Percentiles rank a stretch among this genome's conserved stretches.
phyloP scores from a whole-genome alignment of 2,329 filamentous ascomycete genomes.

The Alternaria arborescens region DNA sequence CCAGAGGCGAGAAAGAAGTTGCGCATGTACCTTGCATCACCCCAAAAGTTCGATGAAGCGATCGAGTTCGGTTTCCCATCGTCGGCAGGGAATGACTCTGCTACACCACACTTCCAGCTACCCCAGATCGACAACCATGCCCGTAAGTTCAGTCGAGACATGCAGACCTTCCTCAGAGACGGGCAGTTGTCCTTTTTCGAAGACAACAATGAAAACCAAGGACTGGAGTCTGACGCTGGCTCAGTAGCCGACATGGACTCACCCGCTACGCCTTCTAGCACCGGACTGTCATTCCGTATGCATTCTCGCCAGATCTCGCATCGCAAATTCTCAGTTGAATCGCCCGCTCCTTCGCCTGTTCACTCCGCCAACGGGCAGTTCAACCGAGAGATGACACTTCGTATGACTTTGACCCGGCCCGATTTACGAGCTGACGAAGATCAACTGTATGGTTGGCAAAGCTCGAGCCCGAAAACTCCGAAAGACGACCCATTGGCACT shows the following conservation, averaged over 20 bases:
- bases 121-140: constrained; percentile 50
- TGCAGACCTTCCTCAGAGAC: constrained; percentile 67
- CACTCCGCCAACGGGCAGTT: constrained; percentile 33
- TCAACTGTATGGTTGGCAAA: constrained; percentile 75
- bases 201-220: constrained; percentile 41
- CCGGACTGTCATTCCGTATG: constrained; percentile 43
- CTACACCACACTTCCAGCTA: constrained; percentile 38
- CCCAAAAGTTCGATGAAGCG: constrained; percentile 94
- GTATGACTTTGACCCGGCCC: constrained; percentile 92
- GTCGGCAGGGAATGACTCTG: constrained; percentile 35
- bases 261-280: constrained; percentile 50
- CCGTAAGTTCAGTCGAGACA: constrained; percentile 58
- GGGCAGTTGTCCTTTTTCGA: constrained; percentile 60
- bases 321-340: constrained; percentile 45
- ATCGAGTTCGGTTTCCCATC: constrained; percentile 92
- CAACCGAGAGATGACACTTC: constrained; percentile 90
- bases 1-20: constrained; percentile 87
- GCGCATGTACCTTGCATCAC: constrained; percentile 83
- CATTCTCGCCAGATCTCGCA: constrained; percentile 44
- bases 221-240: constrained; percentile 45
- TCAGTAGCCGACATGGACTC: constrained; percentile 47
- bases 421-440: constrained; percentile 82
- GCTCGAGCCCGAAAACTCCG: constrained; percentile 23
- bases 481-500: constrained; percentile 64
- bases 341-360: constrained; percentile 35